These are phyloP conservation scores for Peronospora destructor DNA, from an alignment of 352 stramenopile species.

Conservation along the genomic window DNA sequence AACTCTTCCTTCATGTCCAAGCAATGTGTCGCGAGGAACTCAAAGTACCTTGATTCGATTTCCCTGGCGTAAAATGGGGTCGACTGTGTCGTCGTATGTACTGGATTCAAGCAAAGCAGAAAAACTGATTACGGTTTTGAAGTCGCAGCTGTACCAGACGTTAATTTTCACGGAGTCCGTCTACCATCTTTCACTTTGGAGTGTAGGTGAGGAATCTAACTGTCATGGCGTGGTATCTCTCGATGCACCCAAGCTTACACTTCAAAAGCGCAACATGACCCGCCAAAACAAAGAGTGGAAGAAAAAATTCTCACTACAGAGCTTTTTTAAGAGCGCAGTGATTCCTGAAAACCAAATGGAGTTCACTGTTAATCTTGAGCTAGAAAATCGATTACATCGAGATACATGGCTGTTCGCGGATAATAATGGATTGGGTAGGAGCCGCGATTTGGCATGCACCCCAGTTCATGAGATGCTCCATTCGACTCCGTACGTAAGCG, in stretches of 20 bases:
- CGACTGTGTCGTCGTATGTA: slow-evolving; percentile 34
- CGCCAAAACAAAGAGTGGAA: slow-evolving; percentile 62
- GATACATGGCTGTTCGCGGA: slow-evolving; percentile 64
- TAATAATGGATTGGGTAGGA: slow-evolving; percentile 61
- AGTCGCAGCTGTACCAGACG: slow-evolving; percentile 42
- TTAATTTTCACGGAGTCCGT: slow-evolving; percentile 67
- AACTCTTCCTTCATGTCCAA: slow-evolving; percentile 51
- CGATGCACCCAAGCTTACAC: slow-evolving; percentile 28
- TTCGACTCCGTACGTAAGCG: slow-evolving; percentile 57
- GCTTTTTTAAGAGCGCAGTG: slow-evolving; percentile 62
- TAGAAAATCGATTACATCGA: slow-evolving; percentile 43
- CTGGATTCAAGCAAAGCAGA: slow-evolving; percentile 24
- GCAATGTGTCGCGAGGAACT: slow-evolving; percentile 43
- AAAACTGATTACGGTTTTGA: slow-evolving; percentile 36
- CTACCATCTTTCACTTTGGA: slow-evolving; percentile 54
- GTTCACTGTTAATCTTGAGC: slow-evolving; percentile 52
- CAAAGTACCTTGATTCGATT: slow-evolving; percentile 66
- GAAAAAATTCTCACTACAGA: slow-evolving; percentile 69
- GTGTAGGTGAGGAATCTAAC: slow-evolving; percentile 53
- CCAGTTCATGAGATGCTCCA: slow-evolving; percentile 54
- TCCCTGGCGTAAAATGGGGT: slow-evolving; percentile 46
- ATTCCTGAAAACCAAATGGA: slow-evolving; percentile 60
- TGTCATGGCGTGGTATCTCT: slow-evolving; percentile 48
- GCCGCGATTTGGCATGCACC: slow-evolving; percentile 53
- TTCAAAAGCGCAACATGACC: slow-evolving; percentile 43